Evolutionary conservation across 2,329 filamentous ascomycete genomes (phyloP), one percentile per base, ranked within the genome.

Genomic region (Lachnellula willkommii): DNA sequence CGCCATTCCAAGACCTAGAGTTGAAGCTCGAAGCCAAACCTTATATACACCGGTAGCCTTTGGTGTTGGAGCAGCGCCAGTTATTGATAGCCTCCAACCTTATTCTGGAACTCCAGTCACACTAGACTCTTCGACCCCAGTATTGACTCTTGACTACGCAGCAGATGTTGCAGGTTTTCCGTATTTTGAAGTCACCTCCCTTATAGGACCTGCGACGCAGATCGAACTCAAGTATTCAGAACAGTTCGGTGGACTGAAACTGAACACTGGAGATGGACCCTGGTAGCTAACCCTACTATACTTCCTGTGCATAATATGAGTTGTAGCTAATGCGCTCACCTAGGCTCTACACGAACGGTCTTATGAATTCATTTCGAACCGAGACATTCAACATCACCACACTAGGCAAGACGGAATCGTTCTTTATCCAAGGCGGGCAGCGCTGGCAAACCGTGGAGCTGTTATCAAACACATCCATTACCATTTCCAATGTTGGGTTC

Each of bases 381-480:
- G 72, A 75, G 53, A 74, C 72, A 0, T 71, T 74, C 56, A 68
- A 73, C 11, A 39, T 75, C n/a, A 71, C 68, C 0, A 45, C 55
- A 0, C 9, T 51, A 1, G 72, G 73, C 2, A 52, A 57, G 2
- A 22, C 68, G 0, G 54, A 69, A 7, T 70, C 68, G 1, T 71
- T 66, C 20, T 69, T 76, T 39, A 54, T 75, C 0, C 74, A 76
- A 59, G 74, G 73, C 4, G 72, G 71, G 0, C 72, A 74, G 58
- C 61, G 70, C 58, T 76, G 73, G 73, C 67, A 74, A 55, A 69
- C 71, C 0, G 61, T 75, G 24, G 64, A 65, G 2, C 62, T 75
- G 0, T 60, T 75, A 17, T 72, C 69, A 0, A 65, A 71, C 22
- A 65, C 62, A 1, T 64, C 64, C 2, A 56, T 75, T 3, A 65